Evolutionary conservation across 2,329 filamentous ascomycete genomes (phyloP), one percentile per base, ranked within the genome.

Genomic region (Cercospora nicotianae): DNA sequence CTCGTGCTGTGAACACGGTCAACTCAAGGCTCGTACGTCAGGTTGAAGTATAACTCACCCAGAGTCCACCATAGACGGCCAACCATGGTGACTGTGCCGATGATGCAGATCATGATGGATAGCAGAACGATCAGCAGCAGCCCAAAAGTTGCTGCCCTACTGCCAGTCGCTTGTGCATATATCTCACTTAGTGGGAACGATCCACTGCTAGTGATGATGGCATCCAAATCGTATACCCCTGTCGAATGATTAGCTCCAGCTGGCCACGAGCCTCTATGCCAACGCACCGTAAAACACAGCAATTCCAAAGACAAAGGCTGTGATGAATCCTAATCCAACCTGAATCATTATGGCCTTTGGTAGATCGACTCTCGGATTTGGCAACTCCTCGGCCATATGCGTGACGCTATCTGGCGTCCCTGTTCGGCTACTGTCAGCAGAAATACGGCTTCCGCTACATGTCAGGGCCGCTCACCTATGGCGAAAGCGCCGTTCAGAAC

Each of bases 71-170:
- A 81, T 77, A 75, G 72, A 20, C 78, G 75, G n/a, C 76, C 74
- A 31, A 77, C 71, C 75, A 75, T 88, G 42, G 87, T 77, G 33
- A 86, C 77, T 2, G 86, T 87, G 10, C 83, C 83, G 26, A 85
- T 72, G 45, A 81, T 81, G 72, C 83, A 85, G 60, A 84, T 81
- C 65, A 84, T 70, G 28, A 82, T 82, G 18, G 84, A 84, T 7
- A 85, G 75, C 74, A 87, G 84, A 65, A 87, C 79, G 67, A 89
- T 84, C 70, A 88, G 81, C n/a, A 88, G 76, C 8, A 89, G 79
- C 3, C 86, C 86, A 45, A 89, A 83, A 0, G 85, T 84, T 13
- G 83, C 86, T 1, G 82, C 84, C n/a, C 71, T 73, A 28, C 78
- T 78, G 13, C 82, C 82, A 1, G 83, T 85, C 0, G 83, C 83